Evolutionary conservation across 352 stramenopile species (phyloP).

Genomic region (Globisporangium alternatum): DNA sequence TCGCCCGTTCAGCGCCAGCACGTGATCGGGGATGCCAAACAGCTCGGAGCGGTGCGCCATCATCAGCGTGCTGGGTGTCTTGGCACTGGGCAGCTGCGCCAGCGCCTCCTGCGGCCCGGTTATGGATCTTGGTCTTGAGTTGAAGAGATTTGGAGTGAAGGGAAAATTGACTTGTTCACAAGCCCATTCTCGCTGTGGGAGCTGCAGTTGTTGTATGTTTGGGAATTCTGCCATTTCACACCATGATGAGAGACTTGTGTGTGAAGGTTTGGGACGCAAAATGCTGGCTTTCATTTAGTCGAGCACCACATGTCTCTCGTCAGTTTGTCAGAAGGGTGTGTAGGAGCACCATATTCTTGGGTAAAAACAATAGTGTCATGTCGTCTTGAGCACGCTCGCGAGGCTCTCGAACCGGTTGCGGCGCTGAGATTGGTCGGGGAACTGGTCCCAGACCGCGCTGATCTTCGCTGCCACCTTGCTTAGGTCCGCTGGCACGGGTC

Average conservation of each 20-base stretch:
- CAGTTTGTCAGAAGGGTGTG: too few relatives aligned
- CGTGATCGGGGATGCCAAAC: not conserved
- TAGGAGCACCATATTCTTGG: not conserved
- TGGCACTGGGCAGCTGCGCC: not conserved
- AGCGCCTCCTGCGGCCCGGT: not conserved
- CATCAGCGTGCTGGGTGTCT: not conserved
- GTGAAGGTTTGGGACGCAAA: too few relatives aligned
- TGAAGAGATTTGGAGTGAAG: too few relatives aligned
- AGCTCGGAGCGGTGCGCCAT: not conserved
- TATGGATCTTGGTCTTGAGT: too few relatives aligned
- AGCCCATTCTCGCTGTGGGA: too few relatives aligned
- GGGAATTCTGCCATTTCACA: too few relatives aligned
- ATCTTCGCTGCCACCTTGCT: constrained; percentile 29
- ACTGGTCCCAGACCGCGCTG: constrained; percentile 41
- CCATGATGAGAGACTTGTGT: too few relatives aligned
- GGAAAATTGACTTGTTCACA: too few relatives aligned
- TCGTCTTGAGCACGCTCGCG: constrained; percentile 21
- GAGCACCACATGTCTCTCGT: too few relatives aligned
- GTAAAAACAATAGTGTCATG: not conserved
- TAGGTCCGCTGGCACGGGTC: constrained; percentile 47
- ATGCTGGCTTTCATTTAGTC: too few relatives aligned
- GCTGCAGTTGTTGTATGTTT: too few relatives aligned
- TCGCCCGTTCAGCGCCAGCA: too few relatives aligned
- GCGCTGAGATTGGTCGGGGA: constrained; percentile 47
- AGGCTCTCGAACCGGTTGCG: constrained; percentile 60